A percentile compares a stretch with the other conserved stretches of the same genome.
Conservation (phyloP, 805 yeast species). For the Zygosaccharomyces kombuchaensis region DNA sequence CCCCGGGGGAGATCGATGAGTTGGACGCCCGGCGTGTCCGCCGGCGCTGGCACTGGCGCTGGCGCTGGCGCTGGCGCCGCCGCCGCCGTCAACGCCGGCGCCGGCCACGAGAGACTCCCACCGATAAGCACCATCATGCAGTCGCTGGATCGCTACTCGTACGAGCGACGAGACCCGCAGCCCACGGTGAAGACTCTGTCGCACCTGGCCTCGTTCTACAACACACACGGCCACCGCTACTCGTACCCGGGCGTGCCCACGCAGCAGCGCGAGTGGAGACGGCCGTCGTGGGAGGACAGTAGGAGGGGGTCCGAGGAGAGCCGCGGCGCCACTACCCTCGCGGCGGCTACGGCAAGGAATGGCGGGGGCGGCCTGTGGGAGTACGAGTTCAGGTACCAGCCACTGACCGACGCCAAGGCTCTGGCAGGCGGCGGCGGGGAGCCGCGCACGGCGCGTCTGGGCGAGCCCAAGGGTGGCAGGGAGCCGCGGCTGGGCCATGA, state of each 20-base stretch:
- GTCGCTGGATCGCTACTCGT: constrained; percentile 4
- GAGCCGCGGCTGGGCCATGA: not conserved
- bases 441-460: not conserved
- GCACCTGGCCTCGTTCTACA: constrained; percentile 26
- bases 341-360: not conserved
- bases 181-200: constrained; percentile 23
- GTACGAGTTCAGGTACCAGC: not conserved
- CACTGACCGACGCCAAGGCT: not conserved
- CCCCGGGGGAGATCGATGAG: constrained; percentile 1
- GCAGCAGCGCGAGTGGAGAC: constrained; percentile 3
- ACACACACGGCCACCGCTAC: constrained; percentile 26
- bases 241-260: constrained; percentile 20
- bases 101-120: constrained; percentile 11
- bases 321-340: not conserved
- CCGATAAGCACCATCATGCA: constrained; percentile 20
- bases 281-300: constrained; percentile 5
- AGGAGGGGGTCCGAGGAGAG: constrained; percentile 1
- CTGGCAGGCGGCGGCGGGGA: too few species aligned
- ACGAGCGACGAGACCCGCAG: constrained; percentile 12
- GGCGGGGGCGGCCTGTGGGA: not conserved
- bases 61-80: not conserved
- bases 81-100: not conserved
- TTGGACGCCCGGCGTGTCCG: not conserved
- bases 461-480: not conserved
- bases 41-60: constrained; percentile 2